Percentiles rank a stretch among this genome's conserved stretches.
These are phyloP conservation scores for Mallotus nudiflorus DNA, from an alignment of 345 rosid genomes.

Conservation along the genomic window DNA sequence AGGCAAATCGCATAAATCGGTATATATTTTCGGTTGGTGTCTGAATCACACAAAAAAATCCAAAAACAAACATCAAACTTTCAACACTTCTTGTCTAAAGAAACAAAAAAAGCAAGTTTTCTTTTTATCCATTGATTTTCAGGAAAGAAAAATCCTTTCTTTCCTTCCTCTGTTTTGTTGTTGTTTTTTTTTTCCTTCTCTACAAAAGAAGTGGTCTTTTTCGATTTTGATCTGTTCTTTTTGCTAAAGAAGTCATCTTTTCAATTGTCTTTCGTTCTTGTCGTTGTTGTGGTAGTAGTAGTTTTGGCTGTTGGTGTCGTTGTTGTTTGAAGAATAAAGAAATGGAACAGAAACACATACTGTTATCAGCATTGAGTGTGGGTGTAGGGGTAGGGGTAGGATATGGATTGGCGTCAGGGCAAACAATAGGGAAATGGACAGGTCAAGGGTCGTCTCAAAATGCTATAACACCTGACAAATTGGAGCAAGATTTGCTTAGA, in stretches of 20 bases:
- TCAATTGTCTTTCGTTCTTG: too few species aligned
- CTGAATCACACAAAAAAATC: conserved; percentile 8
- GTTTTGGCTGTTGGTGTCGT: too few species aligned
- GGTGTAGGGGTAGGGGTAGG: conserved; percentile 70
- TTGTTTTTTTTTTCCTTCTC: neutral
- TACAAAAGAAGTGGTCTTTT: neutral
- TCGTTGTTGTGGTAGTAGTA: too few species aligned
- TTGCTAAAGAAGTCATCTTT: too few species aligned
- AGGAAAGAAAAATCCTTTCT: neutral
- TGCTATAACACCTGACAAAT: conserved; percentile 35
- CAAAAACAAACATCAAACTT: neutral
- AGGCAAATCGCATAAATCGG: conserved; percentile 8
- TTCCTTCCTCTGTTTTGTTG: neutral
- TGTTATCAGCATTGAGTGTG: conserved; percentile 59
- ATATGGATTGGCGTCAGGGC: conserved; percentile 56
- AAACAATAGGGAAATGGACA: conserved; percentile 51
- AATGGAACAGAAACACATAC: conserved; percentile 57
- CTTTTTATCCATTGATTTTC: neutral
- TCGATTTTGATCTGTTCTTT: neutral
- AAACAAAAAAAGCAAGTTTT: neutral
- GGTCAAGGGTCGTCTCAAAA: conserved; percentile 24
- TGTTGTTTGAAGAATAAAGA: neutral
- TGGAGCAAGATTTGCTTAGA: conserved; percentile 59
- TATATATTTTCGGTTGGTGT: conserved; percentile 5
- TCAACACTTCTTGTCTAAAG: neutral